phyloP scores from a whole-genome alignment of 768 basidiomycete genomes.

The Aureoboletus auriporus region DNA sequence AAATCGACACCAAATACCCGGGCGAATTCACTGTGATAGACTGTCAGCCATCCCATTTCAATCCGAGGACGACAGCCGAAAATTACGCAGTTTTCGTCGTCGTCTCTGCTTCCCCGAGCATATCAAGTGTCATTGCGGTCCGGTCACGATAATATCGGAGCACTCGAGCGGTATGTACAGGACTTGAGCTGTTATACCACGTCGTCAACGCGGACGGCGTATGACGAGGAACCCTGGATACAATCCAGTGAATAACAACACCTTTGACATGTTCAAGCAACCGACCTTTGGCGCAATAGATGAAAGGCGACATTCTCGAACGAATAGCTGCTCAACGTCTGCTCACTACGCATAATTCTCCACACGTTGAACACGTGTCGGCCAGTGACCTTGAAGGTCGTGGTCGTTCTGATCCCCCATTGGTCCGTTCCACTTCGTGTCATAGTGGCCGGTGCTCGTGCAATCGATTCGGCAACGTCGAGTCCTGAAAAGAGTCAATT shows the following conservation, averaged over 20 bases:
- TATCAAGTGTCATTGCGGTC: conserved; percentile 66
- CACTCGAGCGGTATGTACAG: conserved; percentile 51
- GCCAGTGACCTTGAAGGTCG: conserved; percentile 81
- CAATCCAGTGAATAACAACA: neutral
- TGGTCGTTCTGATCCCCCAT: conserved; percentile 72
- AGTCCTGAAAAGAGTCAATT: conserved; percentile 48
- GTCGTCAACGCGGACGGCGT: conserved; percentile 53
- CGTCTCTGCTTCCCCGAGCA: conserved; percentile 77
- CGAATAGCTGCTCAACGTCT: conserved; percentile 71
- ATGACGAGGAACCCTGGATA: conserved; percentile 71
- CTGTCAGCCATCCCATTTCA: neutral
- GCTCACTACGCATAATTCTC: conserved; percentile 87
- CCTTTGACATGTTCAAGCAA: neutral
- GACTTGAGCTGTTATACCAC: conserved; percentile 62
- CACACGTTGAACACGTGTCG: conserved; percentile 91
- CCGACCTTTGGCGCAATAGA: conserved; percentile 69
- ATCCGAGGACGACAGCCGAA: neutral
- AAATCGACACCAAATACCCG: conserved; percentile 98
- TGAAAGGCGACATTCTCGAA: conserved; percentile 91
- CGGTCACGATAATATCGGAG: conserved; percentile 63
- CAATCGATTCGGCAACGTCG: conserved; percentile 68
- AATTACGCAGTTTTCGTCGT: conserved; percentile 85
- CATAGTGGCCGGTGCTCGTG: conserved; percentile 58
- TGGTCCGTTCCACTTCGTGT: conserved; percentile 42
- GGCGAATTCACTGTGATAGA: conserved; percentile 80